Percentiles rank a stretch among this genome's conserved stretches.
Conservation (phyloP, 345 rosid genomes). For the Eucalyptus regnans region DNA sequence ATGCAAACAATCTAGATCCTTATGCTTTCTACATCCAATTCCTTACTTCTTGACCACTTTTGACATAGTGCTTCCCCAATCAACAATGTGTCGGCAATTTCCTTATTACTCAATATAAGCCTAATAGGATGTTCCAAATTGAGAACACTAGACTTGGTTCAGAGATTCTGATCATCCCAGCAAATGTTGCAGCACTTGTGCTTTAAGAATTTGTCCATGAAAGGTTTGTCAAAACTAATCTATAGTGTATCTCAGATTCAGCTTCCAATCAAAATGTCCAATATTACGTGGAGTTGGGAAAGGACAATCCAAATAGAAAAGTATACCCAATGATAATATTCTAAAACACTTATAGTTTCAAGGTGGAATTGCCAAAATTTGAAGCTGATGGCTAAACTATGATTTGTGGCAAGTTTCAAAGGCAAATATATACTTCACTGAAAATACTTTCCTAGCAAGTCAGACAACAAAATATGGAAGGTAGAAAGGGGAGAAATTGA, state of each 20-base stretch:
- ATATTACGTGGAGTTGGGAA: not conserved
- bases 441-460: not conserved
- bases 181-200: not conserved
- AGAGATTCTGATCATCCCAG: not conserved
- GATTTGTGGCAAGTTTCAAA: not conserved
- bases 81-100: not conserved
- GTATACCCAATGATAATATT: not conserved
- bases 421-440: not conserved
- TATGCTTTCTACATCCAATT: not conserved
- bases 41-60: not conserved
- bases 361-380: not conserved
- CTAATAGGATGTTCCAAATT: not conserved
- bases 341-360: not conserved
- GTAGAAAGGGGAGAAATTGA: not conserved
- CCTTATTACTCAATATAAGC: not conserved
- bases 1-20: not conserved
- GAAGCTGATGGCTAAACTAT: not conserved
- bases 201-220: not conserved
- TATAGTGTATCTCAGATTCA: not conserved
- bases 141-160: not conserved
- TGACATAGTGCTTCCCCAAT: not conserved
- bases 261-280: not conserved
- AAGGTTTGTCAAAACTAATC: not conserved
- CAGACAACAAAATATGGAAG: not conserved
- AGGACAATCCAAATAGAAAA: not conserved